Percentiles rank a stretch among this genome's conserved stretches.
phyloP scores from a whole-genome alignment of 2,329 filamentous ascomycete species.

The Exophiala viscosa region DNA sequence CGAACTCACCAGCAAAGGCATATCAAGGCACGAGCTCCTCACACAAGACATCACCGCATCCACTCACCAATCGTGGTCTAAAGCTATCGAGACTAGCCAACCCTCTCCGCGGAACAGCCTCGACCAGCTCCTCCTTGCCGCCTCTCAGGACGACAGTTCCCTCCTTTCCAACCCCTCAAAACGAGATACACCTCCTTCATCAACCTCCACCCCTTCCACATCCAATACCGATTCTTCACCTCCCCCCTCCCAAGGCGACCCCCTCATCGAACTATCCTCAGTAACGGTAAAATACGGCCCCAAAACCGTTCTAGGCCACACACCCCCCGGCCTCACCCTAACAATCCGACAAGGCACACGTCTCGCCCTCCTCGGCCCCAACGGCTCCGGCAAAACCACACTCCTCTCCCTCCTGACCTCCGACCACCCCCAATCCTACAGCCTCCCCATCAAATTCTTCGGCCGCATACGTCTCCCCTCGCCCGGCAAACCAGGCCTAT shows the following conservation, averaged over 20 bases:
- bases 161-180: neutral
- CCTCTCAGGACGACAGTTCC: neutral
- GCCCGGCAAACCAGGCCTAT: conserved; percentile 68
- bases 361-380: conserved; percentile 90
- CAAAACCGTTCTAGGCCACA: conserved; percentile 71
- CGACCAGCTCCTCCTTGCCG: neutral
- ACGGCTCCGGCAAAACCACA: conserved; percentile 93
- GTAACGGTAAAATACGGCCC: conserved; percentile 76
- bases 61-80: neutral
- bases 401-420: conserved; percentile 88
- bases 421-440: conserved; percentile 93
- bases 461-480: conserved; percentile 75
- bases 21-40: conserved; percentile 8
- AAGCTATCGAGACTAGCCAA: neutral
- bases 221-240: neutral
- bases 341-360: conserved; percentile 76
- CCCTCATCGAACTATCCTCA: conserved; percentile 81
- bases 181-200: neutral
- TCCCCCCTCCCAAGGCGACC: conserved; percentile 52
- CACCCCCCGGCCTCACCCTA: conserved; percentile 74
- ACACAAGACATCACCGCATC: neutral
- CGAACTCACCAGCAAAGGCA: conserved; percentile 20
- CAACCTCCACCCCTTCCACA: neutral
- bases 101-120: neutral
- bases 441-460: conserved; percentile 80